Conservation (phyloP, 2,329 filamentous ascomycete genomes). For the Aulographum hederae region DNA sequence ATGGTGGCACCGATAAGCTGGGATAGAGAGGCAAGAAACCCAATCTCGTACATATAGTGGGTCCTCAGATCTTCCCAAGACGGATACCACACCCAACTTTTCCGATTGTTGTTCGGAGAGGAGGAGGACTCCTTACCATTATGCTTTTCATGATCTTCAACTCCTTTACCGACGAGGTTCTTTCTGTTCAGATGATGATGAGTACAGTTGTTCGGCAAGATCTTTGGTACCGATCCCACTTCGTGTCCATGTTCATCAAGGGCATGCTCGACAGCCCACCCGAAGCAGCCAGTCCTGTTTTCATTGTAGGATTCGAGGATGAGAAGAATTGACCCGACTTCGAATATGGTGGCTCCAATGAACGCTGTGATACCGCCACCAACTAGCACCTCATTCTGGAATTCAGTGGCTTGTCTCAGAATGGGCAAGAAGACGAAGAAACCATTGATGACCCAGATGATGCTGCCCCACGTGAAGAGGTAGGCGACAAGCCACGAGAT, state of each 20-base stretch:
- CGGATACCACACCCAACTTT: slow-evolving; percentile 41
- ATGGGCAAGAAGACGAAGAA: slow-evolving; percentile 48
- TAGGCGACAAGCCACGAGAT: slow-evolving; percentile 36
- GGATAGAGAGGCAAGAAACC: slow-evolving; percentile 39
- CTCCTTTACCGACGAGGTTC: slow-evolving; percentile 12
- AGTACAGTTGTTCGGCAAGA: slow-evolving; percentile 11
- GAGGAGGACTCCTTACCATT: too few relatives aligned
- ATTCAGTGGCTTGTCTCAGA: slow-evolving; percentile 31
- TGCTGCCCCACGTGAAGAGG: slow-evolving; percentile 32
- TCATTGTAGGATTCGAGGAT: slow-evolving; percentile 53
- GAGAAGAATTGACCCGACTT: slow-evolving; percentile 42
- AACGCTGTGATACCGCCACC: slow-evolving; percentile 46
- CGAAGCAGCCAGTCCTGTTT: slow-evolving; percentile 45
- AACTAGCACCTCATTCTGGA: slow-evolving; percentile 31
- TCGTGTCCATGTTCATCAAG: slow-evolving; percentile 1
- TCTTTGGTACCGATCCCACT: slow-evolving; percentile 3
- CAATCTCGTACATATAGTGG: slow-evolving; percentile 43
- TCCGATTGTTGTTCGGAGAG: too few relatives aligned
- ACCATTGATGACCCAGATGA: slow-evolving; percentile 32
- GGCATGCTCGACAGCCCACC: slow-evolving; percentile 40
- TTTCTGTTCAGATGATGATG: slow-evolving; percentile 19
- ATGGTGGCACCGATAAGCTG: slow-evolving; percentile 42
- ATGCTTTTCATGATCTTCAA: too few relatives aligned
- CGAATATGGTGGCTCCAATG: slow-evolving; percentile 50
- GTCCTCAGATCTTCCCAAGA: slow-evolving; percentile 34